These are phyloP conservation scores for Citrullus amarus DNA, from an alignment of 306 rosid genomes.

Conservation along the genomic window DNA sequence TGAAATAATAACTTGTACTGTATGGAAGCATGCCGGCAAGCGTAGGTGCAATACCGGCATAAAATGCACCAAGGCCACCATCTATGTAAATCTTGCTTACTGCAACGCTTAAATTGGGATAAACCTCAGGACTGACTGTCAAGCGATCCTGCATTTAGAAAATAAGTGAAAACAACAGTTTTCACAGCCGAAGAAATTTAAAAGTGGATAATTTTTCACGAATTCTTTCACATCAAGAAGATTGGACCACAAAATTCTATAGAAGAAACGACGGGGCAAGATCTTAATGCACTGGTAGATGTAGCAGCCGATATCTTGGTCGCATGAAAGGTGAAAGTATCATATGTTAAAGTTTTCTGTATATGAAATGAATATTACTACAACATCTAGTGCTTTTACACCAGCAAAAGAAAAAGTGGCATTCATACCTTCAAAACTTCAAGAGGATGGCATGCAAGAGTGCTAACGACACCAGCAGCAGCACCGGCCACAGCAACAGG, in stretches of 20 bases:
- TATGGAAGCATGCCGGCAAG: constrained; percentile 93
- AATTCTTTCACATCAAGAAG: neutral
- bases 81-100: constrained; percentile 66
- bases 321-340: neutral
- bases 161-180: neutral
- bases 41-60: constrained; percentile 86
- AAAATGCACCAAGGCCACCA: constrained; percentile 80
- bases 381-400: neutral
- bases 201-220: neutral
- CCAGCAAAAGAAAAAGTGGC: neutral
- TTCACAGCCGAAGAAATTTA: neutral
- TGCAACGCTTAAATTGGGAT: constrained; percentile 69
- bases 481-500: constrained; percentile 94
- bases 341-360: neutral
- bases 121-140: constrained; percentile 77
- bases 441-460: constrained; percentile 84
- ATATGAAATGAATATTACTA: neutral
- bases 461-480: constrained; percentile 80
- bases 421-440: constrained; percentile 84
- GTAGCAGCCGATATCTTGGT: neutral
- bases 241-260: neutral
- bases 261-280: neutral
- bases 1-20: constrained; percentile 91
- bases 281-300: neutral
- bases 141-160: constrained; percentile 53